A percentile compares a stretch with the other conserved stretches of the same genome.
Conservation (phyloP, 306 rosid genomes). For the Neltuma alba region DNA sequence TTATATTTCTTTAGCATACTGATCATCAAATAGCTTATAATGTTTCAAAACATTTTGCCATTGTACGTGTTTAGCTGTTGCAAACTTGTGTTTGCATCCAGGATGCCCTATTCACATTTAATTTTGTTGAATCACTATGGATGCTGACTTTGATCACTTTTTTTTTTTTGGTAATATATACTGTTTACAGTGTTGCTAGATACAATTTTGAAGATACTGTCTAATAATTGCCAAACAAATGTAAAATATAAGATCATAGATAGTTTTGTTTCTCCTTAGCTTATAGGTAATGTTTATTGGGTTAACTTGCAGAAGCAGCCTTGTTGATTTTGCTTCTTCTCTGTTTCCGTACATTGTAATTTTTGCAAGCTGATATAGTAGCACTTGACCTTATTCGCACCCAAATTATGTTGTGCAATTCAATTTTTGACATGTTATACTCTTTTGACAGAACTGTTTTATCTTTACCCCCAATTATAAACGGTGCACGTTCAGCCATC, state of each 20-base stretch:
- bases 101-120: conserved; percentile 13
- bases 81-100: not conserved
- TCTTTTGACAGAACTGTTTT: conserved; percentile 71
- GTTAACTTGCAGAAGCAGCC: conserved; percentile 22
- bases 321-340: not conserved
- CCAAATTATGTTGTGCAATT: conserved; percentile 14
- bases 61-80: conserved; percentile 1
- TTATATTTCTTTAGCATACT: conserved; percentile 10
- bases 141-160: not conserved
- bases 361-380: not conserved
- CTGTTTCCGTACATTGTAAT: not conserved
- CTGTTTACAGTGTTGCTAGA: not conserved
- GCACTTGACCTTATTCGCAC: conserved; percentile 14
- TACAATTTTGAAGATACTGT: not conserved
- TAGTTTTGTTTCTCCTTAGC: not conserved
- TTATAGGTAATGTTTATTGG: conserved; percentile 1
- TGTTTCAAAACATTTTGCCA: conserved; percentile 31
- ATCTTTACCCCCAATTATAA: conserved; percentile 93
- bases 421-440: conserved; percentile 22
- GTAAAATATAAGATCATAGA: not conserved
- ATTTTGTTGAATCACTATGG: not conserved
- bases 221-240: not conserved
- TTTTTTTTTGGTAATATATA: not conserved
- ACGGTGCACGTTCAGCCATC: conserved; percentile 94
- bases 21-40: not conserved